Evolutionary conservation across 371 early-diverging fungal species (phyloP), one percentile per base, ranked within the genome.

Genomic region (Amoeboaphelidium protococcarum): DNA sequence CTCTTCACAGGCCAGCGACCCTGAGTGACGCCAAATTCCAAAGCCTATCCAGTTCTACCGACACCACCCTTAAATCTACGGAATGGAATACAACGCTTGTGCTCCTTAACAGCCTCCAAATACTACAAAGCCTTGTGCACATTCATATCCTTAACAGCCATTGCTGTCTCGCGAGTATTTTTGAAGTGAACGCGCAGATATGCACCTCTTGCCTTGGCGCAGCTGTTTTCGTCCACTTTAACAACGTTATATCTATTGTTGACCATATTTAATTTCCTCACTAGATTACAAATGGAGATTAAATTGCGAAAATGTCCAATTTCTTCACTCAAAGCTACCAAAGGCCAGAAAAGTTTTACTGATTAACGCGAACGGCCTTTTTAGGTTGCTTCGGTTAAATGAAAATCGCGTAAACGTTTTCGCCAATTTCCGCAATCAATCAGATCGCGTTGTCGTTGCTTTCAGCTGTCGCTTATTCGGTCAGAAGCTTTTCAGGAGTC

Each of bases 1-100:
- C 78, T 76, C 84, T 98, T 98, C 61, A 68, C 80, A 69, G 99
- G 99, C 99, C 99, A 99, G 69, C 96, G 88, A 60, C 82, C 99
- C 68, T 82, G 82, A 55, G 91, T 76, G 51, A 77, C 73, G 54
- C 78, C 77, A 70, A 81, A 87, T 50, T 74, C 80, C 74, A 89
- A 92, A 58, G 87, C 97, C 73, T 99, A 98, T 45, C 89, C 80
- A 54, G 84, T 81, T 56, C 96, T 89, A 57, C 96, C 96, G 55
- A 88, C 80, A 70, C 96, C 96, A 54, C 95, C 87, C 69, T 80
- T 73, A 78, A 84, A 97, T 60, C 88, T 78, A 52, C 88, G 78
- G 87, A 96, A 91, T 48, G 98, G 99, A 54, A 99, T 78, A 63
- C 80, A 80, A 69, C 83, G 90, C 78, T 94, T 92, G 74, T 88